These are phyloP conservation scores for Cladophialophora exuberans DNA, from an alignment of 2,329 filamentous ascomycete genomes.

Conservation along the genomic window DNA sequence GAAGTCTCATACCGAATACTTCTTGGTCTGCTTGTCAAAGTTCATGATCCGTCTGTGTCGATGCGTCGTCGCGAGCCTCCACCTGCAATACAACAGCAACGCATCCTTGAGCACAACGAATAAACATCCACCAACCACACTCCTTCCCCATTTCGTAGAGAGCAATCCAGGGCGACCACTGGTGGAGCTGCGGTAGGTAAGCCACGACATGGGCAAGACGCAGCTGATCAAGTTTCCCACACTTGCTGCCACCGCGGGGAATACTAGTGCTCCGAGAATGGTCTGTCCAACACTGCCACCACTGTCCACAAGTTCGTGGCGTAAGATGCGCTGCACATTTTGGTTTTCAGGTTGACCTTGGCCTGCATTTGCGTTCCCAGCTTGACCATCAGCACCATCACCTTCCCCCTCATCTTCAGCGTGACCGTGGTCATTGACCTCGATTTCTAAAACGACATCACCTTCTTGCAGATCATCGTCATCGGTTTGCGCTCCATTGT, in stretches of 20 bases:
- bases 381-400: constrained; percentile 30
- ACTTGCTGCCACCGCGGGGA: constrained; percentile 77
- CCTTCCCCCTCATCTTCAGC: constrained; percentile 45
- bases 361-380: constrained; percentile 29
- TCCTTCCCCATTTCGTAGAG: constrained; percentile 85
- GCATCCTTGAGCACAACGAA: constrained; percentile 82
- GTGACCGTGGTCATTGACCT: constrained; percentile 54
- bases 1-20: constrained; percentile 31
- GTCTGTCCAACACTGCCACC: constrained; percentile 61
- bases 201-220: constrained; percentile 70
- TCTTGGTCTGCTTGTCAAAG: constrained; percentile 48
- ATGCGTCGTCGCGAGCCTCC: constrained; percentile 52
- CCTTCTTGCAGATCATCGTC: too few relatives aligned
- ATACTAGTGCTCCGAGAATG: constrained; percentile 71
- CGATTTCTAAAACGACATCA: constrained; percentile 53
- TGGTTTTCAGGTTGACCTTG: constrained; percentile 17
- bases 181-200: constrained; percentile 47
- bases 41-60: constrained; percentile 51
- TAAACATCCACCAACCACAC: constrained; percentile 82
- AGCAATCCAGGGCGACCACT: constrained; percentile 66
- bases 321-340: constrained; percentile 38
- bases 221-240: constrained; percentile 76
- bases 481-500: too few relatives aligned
- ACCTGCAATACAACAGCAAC: constrained; percentile 61
- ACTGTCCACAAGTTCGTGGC: constrained; percentile 56